phyloP scores from a whole-genome alignment of 169 alveolate genomes.

The Plasmodium inui region DNA sequence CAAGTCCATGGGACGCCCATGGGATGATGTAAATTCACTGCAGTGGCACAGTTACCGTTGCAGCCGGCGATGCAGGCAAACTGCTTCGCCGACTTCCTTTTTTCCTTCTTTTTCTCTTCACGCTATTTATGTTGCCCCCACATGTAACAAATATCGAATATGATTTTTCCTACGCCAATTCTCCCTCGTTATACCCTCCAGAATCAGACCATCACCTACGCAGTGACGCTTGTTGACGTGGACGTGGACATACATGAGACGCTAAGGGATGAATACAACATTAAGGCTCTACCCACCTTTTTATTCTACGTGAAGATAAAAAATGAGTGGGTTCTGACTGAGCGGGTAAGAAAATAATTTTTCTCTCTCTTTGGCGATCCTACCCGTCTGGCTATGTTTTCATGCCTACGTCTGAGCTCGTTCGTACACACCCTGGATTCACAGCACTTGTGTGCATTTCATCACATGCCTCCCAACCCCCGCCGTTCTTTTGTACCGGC shows the following conservation, averaged over 20 bases:
- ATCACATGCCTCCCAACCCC: not conserved
- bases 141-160: not conserved
- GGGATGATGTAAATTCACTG: too few relatives aligned
- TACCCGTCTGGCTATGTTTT: not conserved
- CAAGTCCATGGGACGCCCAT: too few relatives aligned
- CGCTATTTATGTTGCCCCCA: not conserved
- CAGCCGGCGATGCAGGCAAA: not conserved
- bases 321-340: conserved; percentile 40
- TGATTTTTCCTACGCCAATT: not conserved
- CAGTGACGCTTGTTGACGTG: conserved; percentile 38
- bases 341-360: conserved; percentile 12
- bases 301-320: conserved; percentile 46
- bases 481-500: not conserved
- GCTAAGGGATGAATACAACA: conserved; percentile 18
- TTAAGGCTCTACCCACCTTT: conserved; percentile 55
- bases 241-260: conserved; percentile 52
- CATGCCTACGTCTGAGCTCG: not conserved
- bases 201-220: conserved; percentile 16
- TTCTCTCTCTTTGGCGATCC: not conserved
- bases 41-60: too few relatives aligned
- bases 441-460: not conserved
- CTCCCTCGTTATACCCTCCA: not conserved
- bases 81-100: not conserved
- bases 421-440: not conserved
- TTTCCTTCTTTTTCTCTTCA: not conserved